Conservation (phyloP, 106 monocot species). For the Acorus calamus region DNA sequence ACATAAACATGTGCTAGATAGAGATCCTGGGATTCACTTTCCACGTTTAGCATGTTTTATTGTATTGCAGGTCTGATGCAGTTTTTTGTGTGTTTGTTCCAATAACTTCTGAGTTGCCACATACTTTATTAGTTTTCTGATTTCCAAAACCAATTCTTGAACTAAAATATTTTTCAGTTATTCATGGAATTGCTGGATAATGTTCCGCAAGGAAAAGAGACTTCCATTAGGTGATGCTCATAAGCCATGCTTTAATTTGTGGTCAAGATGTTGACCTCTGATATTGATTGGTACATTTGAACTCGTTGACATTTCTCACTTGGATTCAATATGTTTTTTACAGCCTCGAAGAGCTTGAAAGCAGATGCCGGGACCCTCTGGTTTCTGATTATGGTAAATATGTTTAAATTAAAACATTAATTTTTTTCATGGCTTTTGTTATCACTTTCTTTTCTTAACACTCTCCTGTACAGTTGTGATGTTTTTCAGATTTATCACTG, state of each 20-base stretch:
- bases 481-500: slow-evolving; percentile 91
- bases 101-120: too few species aligned
- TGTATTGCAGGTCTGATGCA: too few species aligned
- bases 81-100: too few species aligned
- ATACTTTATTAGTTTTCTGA: too few species aligned
- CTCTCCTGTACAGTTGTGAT: slow-evolving; percentile 50
- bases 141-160: neutral
- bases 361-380: slow-evolving; percentile 49
- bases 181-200: slow-evolving; percentile 70
- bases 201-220: slow-evolving; percentile 44
- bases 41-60: too few species aligned
- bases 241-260: too few species aligned
- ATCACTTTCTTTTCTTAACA: neutral
- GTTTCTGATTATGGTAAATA: slow-evolving; percentile 63
- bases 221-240: slow-evolving; percentile 46
- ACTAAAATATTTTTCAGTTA: slow-evolving; percentile 33
- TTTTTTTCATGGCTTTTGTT: neutral
- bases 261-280: too few species aligned
- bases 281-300: too few species aligned
- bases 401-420: too few species aligned
- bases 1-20: too few species aligned
- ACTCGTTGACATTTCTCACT: too few species aligned
- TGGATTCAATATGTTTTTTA: slow-evolving; percentile 4
- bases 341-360: slow-evolving; percentile 74
- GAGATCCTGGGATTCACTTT: too few species aligned